Evolutionary conservation across 768 basidiomycete genomes (phyloP).

Genomic region (Xanthoconium purpureum): DNA sequence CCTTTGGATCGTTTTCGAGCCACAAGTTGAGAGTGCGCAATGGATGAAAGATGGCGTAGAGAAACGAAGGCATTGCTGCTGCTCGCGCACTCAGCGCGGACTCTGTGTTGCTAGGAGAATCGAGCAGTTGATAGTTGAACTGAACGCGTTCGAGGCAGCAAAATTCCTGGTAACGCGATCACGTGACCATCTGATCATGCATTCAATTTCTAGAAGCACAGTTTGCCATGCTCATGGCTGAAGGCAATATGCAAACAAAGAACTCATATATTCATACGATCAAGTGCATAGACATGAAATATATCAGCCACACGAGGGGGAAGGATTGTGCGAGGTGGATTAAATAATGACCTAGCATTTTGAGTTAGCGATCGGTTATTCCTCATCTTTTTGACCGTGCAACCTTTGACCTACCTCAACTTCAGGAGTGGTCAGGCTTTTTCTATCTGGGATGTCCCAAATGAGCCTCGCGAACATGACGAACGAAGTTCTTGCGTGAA

Average conservation of each 20-base stretch:
- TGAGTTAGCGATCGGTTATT: not conserved
- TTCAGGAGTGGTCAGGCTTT: not conserved
- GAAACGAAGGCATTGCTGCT: conserved; percentile 29
- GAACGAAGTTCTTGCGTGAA: not conserved
- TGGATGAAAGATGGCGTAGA: conserved; percentile 47
- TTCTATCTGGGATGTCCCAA: not conserved
- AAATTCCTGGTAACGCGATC: conserved; percentile 13
- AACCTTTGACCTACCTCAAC: not conserved
- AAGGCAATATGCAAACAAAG: not conserved
- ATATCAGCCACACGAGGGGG: not conserved
- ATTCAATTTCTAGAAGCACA: too few species aligned
- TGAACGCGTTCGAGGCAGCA: not conserved
- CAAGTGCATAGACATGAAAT: not conserved
- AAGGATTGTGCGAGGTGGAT: not conserved
- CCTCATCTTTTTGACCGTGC: not conserved
- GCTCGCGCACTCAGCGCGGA: conserved; percentile 1
- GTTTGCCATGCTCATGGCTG: too few species aligned
- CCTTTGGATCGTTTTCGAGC: conserved; percentile 46
- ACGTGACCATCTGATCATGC: conserved; percentile 22
- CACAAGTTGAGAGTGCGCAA: conserved; percentile 47
- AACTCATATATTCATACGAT: not conserved
- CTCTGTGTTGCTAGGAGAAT: not conserved
- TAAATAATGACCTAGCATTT: not conserved
- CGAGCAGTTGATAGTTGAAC: conserved; percentile 1
- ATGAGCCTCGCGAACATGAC: not conserved